Evolutionary conservation across 2,329 filamentous ascomycete species (phyloP).

Genomic region (Xylariaceae sp.): DNA sequence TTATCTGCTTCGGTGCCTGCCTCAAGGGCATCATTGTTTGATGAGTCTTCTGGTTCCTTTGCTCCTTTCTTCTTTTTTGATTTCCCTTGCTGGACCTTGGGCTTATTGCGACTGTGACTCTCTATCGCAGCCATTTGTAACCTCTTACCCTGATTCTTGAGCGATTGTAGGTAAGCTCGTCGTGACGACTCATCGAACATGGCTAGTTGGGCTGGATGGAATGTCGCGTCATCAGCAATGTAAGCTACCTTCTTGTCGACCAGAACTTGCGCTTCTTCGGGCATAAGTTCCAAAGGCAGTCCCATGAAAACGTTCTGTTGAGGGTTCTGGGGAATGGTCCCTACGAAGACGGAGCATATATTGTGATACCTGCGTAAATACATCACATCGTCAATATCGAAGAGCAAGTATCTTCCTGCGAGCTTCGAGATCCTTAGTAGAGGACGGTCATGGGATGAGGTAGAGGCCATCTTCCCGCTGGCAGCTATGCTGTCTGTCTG

Average conservation of each 20-base stretch:
- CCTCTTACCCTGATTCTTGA: conserved; percentile 51
- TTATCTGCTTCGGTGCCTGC: conserved; percentile 20
- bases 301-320: conserved; percentile 95
- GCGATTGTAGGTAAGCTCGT: conserved; percentile 68
- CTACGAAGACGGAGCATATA: conserved; percentile 85
- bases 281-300: conserved; percentile 85
- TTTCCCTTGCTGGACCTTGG: conserved; percentile 15
- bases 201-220: conserved; percentile 71
- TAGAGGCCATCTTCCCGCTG: conserved; percentile 29
- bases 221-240: conserved; percentile 78
- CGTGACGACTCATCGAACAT: conserved; percentile 64
- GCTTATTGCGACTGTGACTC: conserved; percentile 24
- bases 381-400: conserved; percentile 82
- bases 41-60: conserved; percentile 5
- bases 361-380: conserved; percentile 80
- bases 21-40: background rate
- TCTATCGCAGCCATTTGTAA: conserved; percentile 38
- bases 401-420: conserved; percentile 83
- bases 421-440: conserved; percentile 81
- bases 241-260: conserved; percentile 79
- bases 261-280: conserved; percentile 85
- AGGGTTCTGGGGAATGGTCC: conserved; percentile 87
- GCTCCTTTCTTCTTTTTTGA: conserved; percentile 24
- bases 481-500: conserved; percentile 21
- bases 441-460: conserved; percentile 23